A percentile compares a stretch with the other conserved stretches of the same genome.
phyloP scores from a whole-genome alignment of 805 yeast genomes.

The Candida fluviatilis region DNA sequence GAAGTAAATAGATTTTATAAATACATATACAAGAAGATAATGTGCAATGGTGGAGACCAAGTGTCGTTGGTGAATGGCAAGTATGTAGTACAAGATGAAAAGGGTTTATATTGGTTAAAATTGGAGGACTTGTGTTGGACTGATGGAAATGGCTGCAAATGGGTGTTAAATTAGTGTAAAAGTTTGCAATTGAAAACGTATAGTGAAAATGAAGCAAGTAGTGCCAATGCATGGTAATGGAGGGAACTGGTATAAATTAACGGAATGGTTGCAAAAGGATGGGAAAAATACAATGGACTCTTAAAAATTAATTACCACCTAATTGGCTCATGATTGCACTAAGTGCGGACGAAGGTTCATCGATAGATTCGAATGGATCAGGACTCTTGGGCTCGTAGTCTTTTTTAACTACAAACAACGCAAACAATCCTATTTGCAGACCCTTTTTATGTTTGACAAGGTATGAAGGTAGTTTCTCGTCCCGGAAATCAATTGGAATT shows the following conservation, averaged over 20 bases:
- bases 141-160: background rate
- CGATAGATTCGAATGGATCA: background rate
- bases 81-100: background rate
- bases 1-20: too few species aligned
- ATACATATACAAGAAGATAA: background rate
- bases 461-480: slow-evolving; percentile 18
- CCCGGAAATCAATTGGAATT: slow-evolving; percentile 36
- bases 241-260: too few species aligned
- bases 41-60: background rate
- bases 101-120: background rate
- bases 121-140: background rate
- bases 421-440: slow-evolving; percentile 24
- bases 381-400: slow-evolving; percentile 25
- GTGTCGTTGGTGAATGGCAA: background rate
- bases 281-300: too few species aligned
- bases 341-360: background rate
- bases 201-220: too few species aligned
- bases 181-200: too few species aligned
- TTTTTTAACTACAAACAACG: slow-evolving; percentile 33
- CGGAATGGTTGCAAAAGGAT: background rate
- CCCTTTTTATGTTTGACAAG: slow-evolving; percentile 12
- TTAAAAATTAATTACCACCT: background rate
- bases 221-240: too few species aligned
- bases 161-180: background rate
- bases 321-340: slow-evolving; percentile 13